phyloP scores from a whole-genome alignment of 2,329 filamentous ascomycete species.

The Rhexocercosporidium sp. region DNA sequence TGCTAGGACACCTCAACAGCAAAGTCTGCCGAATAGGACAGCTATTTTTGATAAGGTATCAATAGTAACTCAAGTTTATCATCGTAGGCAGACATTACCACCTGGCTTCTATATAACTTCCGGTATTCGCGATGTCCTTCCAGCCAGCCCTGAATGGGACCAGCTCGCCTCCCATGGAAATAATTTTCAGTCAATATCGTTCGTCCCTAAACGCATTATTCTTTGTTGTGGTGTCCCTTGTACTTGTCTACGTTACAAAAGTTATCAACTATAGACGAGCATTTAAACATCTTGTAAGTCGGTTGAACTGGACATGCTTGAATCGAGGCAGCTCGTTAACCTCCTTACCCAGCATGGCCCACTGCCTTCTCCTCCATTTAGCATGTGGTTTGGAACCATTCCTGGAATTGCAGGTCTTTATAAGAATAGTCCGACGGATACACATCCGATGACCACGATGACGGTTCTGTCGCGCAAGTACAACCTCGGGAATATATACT shows the following conservation, averaged over 20 bases:
- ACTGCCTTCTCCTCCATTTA: constrained; percentile 15
- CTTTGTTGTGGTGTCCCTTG: background rate
- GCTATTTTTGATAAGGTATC: no score
- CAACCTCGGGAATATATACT: constrained; percentile 12
- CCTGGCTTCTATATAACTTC: no score
- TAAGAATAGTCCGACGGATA: constrained; percentile 13
- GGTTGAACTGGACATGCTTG: no score
- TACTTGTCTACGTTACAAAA: background rate
- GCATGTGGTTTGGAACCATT: constrained; percentile 17
- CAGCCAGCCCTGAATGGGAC: background rate
- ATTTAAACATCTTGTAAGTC: background rate
- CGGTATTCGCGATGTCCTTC: no score
- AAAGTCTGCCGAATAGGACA: no score
- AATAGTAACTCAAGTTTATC: no score
- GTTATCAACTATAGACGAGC: background rate
- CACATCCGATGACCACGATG: constrained; percentile 16
- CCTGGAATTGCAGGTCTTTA: constrained; percentile 8
- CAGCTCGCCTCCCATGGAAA: background rate
- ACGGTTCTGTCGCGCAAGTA: constrained; percentile 20
- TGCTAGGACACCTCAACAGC: no score
- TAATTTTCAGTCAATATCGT: background rate
- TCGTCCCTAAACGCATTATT: background rate
- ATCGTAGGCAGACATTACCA: no score
- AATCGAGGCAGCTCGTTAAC: no score
- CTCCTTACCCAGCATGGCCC: constrained; percentile 3